Percentiles rank a stretch among this genome's conserved stretches.
These are phyloP conservation scores for Psilocybe subaeruginosa DNA, from an alignment of 768 basidiomycete genomes.

Conservation along the genomic window DNA sequence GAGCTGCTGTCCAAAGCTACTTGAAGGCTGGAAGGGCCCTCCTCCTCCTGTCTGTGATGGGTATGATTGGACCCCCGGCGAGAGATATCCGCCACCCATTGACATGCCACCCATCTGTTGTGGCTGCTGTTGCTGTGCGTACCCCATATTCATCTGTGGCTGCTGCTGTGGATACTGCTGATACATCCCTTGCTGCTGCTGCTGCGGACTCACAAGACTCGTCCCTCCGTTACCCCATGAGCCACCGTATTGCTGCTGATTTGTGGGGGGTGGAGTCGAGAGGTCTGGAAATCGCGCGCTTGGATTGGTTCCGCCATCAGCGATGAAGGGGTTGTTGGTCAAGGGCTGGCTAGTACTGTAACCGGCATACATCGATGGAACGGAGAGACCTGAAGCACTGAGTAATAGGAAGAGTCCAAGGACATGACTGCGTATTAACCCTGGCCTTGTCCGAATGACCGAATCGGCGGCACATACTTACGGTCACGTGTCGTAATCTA, in stretches of 20 bases:
- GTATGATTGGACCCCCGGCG: slow-evolving; percentile 13
- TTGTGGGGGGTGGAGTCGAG: slow-evolving; percentile 28
- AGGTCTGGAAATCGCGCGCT: slow-evolving; percentile 70
- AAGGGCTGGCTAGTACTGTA: slow-evolving; percentile 40
- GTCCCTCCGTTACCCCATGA: slow-evolving; percentile 17
- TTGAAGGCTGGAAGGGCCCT: slow-evolving; percentile 48
- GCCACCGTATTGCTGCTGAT: slow-evolving; percentile 28
- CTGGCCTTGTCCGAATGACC: neutral
- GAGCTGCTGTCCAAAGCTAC: slow-evolving; percentile 61
- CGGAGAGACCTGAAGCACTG: slow-evolving; percentile 6
- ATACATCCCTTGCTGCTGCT: slow-evolving; percentile 38
- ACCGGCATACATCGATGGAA: slow-evolving; percentile 42
- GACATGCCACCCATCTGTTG: slow-evolving; percentile 9
- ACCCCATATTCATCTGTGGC: slow-evolving; percentile 13
- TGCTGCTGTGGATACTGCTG: slow-evolving; percentile 33
- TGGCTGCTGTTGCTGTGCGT: slow-evolving; percentile 23
- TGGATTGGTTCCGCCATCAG: slow-evolving; percentile 44
- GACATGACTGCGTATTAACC: neutral
- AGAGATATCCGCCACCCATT: slow-evolving; percentile 18
- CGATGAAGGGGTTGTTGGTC: slow-evolving; percentile 75
- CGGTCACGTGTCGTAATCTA: slow-evolving; percentile 6
- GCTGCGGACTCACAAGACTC: slow-evolving; percentile 28
- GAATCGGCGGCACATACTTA: neutral
- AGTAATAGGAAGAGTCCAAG: slow-evolving; percentile 2
- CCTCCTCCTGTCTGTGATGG: slow-evolving; percentile 12